Base-by-base conservation (phyloP, 352 stramenopile genomes). In the Thalassiosira exigua region DNA sequence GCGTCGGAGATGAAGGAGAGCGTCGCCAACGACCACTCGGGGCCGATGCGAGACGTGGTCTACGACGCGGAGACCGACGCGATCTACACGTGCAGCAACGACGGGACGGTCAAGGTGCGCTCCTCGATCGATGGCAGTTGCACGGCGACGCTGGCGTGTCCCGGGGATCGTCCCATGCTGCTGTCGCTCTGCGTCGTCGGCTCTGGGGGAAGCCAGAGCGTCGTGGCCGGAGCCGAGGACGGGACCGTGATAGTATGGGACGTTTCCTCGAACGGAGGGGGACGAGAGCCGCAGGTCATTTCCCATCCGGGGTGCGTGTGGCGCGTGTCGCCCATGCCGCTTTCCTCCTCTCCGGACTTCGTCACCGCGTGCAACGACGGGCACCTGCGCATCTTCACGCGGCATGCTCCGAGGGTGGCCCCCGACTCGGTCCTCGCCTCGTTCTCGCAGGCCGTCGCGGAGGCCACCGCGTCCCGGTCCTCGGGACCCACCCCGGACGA, bases 281-380 rank as follows among this genome's bases (percentile, higher is more conserved):
- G 51, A 41, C 4, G 29, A 39, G 71, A 79, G 22, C 65, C 82
- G 11, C 84, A 91, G 82, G 48, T 91, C 4, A 75, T 93, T 52
- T 44, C 69, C 24, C 88, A 93, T 80, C 72, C 86, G 9, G 62
- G 75, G 21, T 92, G 76, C 69, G 88, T 93, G 17, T 93, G 88
- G 88, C 77, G 73, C n/a, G 82, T 90, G 7, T 12, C 80, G 17
- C 42, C 64, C 19, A 39, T 91, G 11, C 4, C n/a, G 4, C 17
- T n/a, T 33, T 39, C 39, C 14, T 32, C 42, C 3, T 41, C 62
- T 29, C 75, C 94, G 29, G 96, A 96, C 70, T 97, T 99, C 86
- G 88, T 93, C 29, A 98, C 96, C 0, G 96, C 94, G 1, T 98
- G 96, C 69, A 93, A 98, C 60, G 96, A 99, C 84, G 97, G 97